Evolutionary conservation across 495 filamentous ascomycete genomes (phyloP).

Genomic region (Trichoderma asperelloides): DNA sequence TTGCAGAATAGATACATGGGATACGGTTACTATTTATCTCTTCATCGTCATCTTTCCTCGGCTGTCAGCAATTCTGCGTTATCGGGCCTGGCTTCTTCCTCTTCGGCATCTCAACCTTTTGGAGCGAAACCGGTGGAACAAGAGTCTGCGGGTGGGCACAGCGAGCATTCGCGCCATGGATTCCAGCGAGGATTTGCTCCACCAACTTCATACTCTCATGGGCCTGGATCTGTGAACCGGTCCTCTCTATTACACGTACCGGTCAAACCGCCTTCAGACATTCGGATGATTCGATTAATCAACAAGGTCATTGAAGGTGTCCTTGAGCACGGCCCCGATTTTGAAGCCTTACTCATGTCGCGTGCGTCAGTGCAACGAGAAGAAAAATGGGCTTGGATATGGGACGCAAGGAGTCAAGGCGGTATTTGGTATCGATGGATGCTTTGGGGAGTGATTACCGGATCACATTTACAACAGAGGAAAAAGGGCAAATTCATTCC

Average conservation of each 20-base stretch:
- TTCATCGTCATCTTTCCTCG: constrained; percentile 79
- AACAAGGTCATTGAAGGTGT: constrained; percentile 80
- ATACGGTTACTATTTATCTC: constrained; percentile 71
- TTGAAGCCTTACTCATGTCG: constrained; percentile 89
- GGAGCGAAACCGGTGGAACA: constrained; percentile 65
- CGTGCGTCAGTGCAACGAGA: constrained; percentile 68
- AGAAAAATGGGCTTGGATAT: constrained; percentile 90
- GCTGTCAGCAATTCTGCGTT: constrained; percentile 54
- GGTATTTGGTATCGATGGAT: constrained; percentile 88
- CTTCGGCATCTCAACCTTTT: constrained; percentile 60
- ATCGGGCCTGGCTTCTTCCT: constrained; percentile 41
- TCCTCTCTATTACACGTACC: constrained; percentile 55
- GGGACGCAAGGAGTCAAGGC: constrained; percentile 71
- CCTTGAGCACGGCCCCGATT: constrained; percentile 71
- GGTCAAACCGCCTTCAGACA: constrained; percentile 65
- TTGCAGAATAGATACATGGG: constrained; percentile 85
- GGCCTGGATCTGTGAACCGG: constrained; percentile 35
- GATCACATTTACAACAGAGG: constrained; percentile 26
- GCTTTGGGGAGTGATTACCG: constrained; percentile 74
- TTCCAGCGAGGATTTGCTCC: constrained; percentile 73
- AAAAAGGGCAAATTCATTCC: constrained; percentile 35
- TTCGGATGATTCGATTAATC: constrained; percentile 73
- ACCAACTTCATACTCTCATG: constrained; percentile 54
- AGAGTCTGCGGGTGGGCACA: constrained; percentile 30
- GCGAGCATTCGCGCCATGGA: constrained; percentile 50